A percentile compares a stretch with the other conserved stretches of the same genome.
phyloP scores from a whole-genome alignment of 495 filamentous ascomycete species.

The Penicillium arizonense region DNA sequence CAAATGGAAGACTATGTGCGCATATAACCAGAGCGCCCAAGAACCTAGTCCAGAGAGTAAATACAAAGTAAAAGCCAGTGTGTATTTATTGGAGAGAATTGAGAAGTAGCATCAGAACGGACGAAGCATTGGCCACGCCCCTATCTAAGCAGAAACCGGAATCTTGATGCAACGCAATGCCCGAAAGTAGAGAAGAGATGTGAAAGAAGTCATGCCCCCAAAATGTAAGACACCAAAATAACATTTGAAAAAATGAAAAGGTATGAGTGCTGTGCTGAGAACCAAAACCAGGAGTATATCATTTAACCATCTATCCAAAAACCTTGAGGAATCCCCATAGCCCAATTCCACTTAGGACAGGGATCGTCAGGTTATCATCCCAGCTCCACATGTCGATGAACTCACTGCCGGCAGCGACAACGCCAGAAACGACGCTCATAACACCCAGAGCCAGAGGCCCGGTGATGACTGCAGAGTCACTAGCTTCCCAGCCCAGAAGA shows the following conservation, averaged over 20 bases:
- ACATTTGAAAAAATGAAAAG: constrained; percentile 10
- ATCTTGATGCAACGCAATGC: constrained; percentile 22
- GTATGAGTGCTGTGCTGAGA: constrained; percentile 4
- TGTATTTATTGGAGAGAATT: constrained; percentile 1
- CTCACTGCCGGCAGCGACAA: constrained; percentile 85
- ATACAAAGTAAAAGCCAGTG: neutral
- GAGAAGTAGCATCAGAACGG: neutral
- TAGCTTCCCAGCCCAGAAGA: constrained; percentile 40
- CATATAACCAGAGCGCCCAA: neutral
- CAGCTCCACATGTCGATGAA: constrained; percentile 85
- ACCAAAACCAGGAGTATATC: neutral
- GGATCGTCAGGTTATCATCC: constrained; percentile 98
- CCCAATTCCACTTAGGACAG: constrained; percentile 82
- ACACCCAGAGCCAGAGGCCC: constrained; percentile 76
- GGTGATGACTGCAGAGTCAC: constrained; percentile 45
- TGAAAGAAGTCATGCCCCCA: neutral
- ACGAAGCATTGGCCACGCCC: neutral
- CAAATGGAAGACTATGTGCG: neutral
- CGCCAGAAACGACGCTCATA: constrained; percentile 82
- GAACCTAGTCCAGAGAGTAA: neutral
- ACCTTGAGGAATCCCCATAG: constrained; percentile 92
- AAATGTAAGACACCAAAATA: constrained; percentile 4
- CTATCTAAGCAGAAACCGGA: constrained; percentile 14
- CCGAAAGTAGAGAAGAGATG: neutral
- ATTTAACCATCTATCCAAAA: constrained; percentile 56